A percentile compares a stretch with the other conserved stretches of the same genome.
phyloP scores from a whole-genome alignment of 768 basidiomycete genomes.

The Boletus patriciae region DNA sequence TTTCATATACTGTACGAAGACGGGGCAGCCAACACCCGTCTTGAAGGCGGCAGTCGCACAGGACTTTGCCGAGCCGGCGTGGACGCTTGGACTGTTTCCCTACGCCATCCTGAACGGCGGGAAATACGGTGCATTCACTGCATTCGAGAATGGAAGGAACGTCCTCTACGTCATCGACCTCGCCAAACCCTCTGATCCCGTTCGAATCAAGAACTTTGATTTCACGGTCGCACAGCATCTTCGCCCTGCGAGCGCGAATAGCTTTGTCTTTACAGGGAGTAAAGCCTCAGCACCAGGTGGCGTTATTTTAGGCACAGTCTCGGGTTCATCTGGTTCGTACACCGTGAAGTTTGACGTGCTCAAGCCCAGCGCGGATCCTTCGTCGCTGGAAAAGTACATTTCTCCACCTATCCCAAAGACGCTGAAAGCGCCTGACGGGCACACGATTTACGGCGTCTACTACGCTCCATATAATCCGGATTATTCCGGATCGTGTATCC shows the following conservation, averaged over 20 bases:
- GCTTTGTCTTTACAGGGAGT: conserved; percentile 14
- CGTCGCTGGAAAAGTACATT: no score
- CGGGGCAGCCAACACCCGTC: conserved; percentile 27
- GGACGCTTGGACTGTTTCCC: conserved; percentile 18
- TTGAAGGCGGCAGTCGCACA: conserved; percentile 18
- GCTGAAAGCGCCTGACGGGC: no score
- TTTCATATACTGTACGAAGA: conserved; percentile 21
- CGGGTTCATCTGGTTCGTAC: conserved; percentile 12
- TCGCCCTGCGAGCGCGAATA: neutral
- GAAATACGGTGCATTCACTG: conserved; percentile 31
- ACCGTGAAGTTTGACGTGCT: neutral
- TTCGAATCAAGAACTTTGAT: conserved; percentile 1
- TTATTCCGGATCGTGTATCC: no score
- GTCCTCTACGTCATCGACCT: conserved; percentile 35
- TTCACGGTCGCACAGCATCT: conserved; percentile 17
- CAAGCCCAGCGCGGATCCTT: conserved; percentile 16
- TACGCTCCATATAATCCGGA: no score
- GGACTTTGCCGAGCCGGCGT: conserved; percentile 28
- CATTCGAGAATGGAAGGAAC: conserved; percentile 29
- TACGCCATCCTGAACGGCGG: conserved; percentile 26
- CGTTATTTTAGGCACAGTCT: conserved; percentile 9
- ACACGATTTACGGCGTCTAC: no score
- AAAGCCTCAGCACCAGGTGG: conserved; percentile 3
- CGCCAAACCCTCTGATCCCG: neutral
- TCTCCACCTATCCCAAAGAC: no score